Evolutionary conservation across 2,329 filamentous ascomycete genomes (phyloP).

Genomic region (Diaporthe caulivora): DNA sequence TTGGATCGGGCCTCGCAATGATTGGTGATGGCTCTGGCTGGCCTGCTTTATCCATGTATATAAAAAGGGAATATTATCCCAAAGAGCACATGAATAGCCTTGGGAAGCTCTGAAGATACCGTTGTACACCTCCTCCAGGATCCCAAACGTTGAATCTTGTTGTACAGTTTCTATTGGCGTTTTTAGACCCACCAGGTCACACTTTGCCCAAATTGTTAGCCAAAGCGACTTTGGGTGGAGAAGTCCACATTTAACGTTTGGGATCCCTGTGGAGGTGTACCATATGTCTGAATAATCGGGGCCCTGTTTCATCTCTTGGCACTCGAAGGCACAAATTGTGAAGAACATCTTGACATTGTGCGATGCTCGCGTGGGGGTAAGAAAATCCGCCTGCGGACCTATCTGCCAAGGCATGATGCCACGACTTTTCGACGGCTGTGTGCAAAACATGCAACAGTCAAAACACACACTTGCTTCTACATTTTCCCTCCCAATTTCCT

Average conservation of each 20-base stretch:
- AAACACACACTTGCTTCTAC: not conserved
- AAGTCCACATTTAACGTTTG: too few relatives aligned
- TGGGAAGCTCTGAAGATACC: not conserved
- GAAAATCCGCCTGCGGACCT: not conserved
- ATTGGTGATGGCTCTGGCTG: not conserved
- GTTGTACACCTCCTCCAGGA: too few relatives aligned
- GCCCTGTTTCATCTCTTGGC: not conserved
- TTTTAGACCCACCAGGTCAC: too few relatives aligned
- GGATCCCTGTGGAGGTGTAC: too few relatives aligned
- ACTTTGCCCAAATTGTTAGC: too few relatives aligned
- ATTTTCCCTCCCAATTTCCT: not conserved
- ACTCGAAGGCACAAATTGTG: not conserved
- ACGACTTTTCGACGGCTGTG: not conserved
- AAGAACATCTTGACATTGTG: not conserved
- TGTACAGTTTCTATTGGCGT: too few relatives aligned
- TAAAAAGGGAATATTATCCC: not conserved
- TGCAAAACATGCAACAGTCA: constrained; percentile 6
- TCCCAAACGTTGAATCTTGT: too few relatives aligned
- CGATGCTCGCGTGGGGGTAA: not conserved
- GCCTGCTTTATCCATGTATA: not conserved
- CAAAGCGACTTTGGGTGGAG: too few relatives aligned
- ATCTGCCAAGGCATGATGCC: not conserved
- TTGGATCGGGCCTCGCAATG: not conserved
- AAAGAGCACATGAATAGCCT: not conserved
- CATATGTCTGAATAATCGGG: not conserved